Evolutionary conservation across 2,329 filamentous ascomycete species (phyloP).

Genomic region (Diplodia mutila): DNA sequence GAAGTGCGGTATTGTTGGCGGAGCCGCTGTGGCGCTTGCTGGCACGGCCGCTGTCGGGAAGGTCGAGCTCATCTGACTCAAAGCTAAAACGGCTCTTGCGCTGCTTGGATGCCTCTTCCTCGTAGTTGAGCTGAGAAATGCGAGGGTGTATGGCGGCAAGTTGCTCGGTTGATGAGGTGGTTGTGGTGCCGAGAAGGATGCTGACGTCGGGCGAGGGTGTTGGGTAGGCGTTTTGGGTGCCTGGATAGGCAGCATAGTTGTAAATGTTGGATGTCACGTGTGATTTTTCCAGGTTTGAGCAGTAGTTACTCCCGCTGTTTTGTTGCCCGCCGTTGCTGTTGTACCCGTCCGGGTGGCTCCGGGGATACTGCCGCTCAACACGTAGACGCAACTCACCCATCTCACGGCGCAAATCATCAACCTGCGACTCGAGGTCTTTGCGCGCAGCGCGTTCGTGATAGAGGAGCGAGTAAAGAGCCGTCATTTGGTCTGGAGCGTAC

Average conservation of each 20-base stretch:
- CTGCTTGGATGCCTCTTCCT: not conserved
- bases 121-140: constrained; percentile 9
- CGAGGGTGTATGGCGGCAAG: constrained; percentile 2
- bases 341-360: constrained; percentile 28
- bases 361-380: constrained; percentile 37
- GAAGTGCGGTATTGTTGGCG: not conserved
- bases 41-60: constrained; percentile 11
- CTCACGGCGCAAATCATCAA: constrained; percentile 38
- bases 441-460: constrained; percentile 39
- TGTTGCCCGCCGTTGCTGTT: constrained; percentile 20
- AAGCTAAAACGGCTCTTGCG: constrained; percentile 24
- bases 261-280: constrained; percentile 13
- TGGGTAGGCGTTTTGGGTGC: constrained; percentile 15
- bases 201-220: constrained; percentile 14
- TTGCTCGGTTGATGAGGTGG: constrained; percentile 8
- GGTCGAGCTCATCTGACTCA: constrained; percentile 15
- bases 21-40: constrained; percentile 4
- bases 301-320: not conserved
- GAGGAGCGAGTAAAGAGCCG: constrained; percentile 35
- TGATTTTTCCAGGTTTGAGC: not conserved
- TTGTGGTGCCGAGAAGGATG: constrained; percentile 10
- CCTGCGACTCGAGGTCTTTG: constrained; percentile 40
- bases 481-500: constrained; percentile 29
- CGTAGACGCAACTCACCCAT: constrained; percentile 34
- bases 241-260: constrained; percentile 15